A percentile compares a stretch with the other conserved stretches of the same genome.
Conservation (phyloP, 495 filamentous ascomycete species). For the Evansstolkia leycettana region DNA sequence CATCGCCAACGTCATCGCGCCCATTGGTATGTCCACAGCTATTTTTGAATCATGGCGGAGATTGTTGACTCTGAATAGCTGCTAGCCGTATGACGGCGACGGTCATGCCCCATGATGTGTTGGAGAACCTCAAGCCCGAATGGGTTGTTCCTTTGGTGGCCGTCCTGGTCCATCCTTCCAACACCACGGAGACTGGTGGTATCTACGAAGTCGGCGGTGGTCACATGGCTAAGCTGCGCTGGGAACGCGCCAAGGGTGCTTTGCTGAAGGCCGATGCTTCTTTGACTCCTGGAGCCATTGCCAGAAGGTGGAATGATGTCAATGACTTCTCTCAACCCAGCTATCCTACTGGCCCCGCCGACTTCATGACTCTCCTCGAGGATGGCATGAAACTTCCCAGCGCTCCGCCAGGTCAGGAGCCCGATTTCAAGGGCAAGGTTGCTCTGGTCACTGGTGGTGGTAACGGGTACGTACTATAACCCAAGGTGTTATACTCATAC, state of each 20-base stretch:
- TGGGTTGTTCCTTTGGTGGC: constrained; percentile 95
- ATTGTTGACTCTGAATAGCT: constrained; percentile 33
- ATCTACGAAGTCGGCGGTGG: constrained; percentile 95
- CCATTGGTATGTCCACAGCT: constrained; percentile 61
- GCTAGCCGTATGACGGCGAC: constrained; percentile 96
- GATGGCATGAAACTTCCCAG: constrained; percentile 67
- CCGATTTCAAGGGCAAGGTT: constrained; percentile 85
- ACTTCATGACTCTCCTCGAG: constrained; percentile 83
- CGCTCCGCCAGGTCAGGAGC: constrained; percentile 60
- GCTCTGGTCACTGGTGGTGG: constrained; percentile 89
- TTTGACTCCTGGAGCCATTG: constrained; percentile 78
- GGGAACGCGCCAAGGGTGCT: constrained; percentile 88
- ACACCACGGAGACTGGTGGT: constrained; percentile 68
- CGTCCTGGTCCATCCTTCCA: constrained; percentile 76
- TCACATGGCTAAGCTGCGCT: constrained; percentile 83
- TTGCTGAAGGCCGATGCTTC: constrained; percentile 81
- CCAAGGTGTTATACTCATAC: constrained; percentile 9
- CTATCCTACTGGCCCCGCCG: constrained; percentile 75
- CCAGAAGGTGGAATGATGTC: constrained; percentile 80
- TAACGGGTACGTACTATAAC: constrained; percentile 51
- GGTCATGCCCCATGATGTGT: constrained; percentile 89
- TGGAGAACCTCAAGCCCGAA: constrained; percentile 82
- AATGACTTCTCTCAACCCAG: constrained; percentile 75
- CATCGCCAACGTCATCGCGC: constrained; percentile 87
- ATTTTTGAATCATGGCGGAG: not conserved